A percentile compares a stretch with the other conserved stretches of the same genome.
These are phyloP conservation scores for Leccinum aurantiacum DNA, from an alignment of 768 basidiomycete species.

Conservation along the genomic window DNA sequence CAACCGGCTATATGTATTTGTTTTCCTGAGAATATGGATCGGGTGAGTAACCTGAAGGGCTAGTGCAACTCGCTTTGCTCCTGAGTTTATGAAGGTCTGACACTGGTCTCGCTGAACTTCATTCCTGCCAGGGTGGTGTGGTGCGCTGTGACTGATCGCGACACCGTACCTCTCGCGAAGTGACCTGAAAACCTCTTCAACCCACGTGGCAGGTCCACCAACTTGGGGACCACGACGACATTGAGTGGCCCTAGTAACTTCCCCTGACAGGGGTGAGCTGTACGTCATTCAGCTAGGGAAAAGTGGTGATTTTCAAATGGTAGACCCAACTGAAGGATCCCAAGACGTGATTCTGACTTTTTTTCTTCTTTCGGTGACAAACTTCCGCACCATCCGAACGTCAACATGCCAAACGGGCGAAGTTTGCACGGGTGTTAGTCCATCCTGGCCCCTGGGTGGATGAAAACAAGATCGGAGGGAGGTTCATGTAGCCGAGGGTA, in stretches of 20 bases:
- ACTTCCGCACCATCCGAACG: no score
- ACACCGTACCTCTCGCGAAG: background rate
- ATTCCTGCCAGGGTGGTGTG: background rate
- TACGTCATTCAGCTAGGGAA: background rate
- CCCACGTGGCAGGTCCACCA: background rate
- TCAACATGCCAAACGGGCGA: background rate
- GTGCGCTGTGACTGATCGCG: background rate
- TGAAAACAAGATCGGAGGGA: constrained; percentile 52
- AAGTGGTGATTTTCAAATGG: background rate
- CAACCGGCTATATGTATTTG: background rate
- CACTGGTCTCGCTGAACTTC: background rate
- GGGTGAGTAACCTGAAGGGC: background rate
- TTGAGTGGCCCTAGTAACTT: background rate
- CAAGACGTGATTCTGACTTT: no score
- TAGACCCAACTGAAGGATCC: background rate
- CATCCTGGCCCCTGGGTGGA: constrained; percentile 84
- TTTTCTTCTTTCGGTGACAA: no score
- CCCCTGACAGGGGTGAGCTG: background rate
- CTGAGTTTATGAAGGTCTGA: no score
- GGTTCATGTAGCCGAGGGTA: constrained; percentile 20
- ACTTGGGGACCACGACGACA: background rate
- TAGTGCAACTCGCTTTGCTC: background rate
- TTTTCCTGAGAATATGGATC: background rate
- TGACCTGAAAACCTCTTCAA: background rate
- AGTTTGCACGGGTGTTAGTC: constrained; percentile 62